Evolutionary conservation across 192 early-diverging fungal genomes (phyloP), one percentile per base, ranked within the genome.

Genomic region (Coemansia sp.): DNA sequence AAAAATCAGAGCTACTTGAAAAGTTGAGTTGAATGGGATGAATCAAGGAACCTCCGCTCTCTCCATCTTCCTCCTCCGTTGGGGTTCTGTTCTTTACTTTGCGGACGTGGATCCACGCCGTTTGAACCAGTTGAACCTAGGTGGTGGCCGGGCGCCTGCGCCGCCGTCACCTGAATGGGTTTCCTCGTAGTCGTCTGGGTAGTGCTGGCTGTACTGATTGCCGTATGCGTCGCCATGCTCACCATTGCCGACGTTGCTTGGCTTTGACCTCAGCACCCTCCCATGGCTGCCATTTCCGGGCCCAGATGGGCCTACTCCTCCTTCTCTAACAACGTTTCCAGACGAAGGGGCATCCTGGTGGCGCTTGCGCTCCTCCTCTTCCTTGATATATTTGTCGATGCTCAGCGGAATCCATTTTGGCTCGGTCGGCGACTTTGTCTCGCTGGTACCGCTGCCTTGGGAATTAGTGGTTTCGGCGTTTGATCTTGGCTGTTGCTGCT

Each of bases 81-180:
- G n/a, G n/a, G n/a, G 30, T 30, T 30, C 30, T 30, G 30, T 30
- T 41, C 12, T 41, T 49, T 68, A 67, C 55, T 69, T 82, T 26
- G 39, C 12, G 5, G 79, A 82, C n/a, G 79, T 82, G 51, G 79
- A 82, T 34, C 79, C 79, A 44, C 79, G 79, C 57, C 79, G 70
- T 71, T 82, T 82, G 68, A 82, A 82, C 79, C 79, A 82, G 74
- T 76, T 82, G 74, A 82, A 82, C 16, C 71, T 62, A 20, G 73
- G 66, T 9, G 79, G 79, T 39, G 65, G 65, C 26, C 72, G 78
- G 9, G 68, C 65, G 18, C 66, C 57, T 34, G 57, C 16, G 57
- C 57, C 24, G 57, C 34, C 41, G 21, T 35, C 20, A 48, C 63
- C 41, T 5, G 69, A 64, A 48, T 38, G 36, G 38, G 39, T 34